phyloP scores from a whole-genome alignment of 106 monocot species.

The Platanthera zijinensis region DNA sequence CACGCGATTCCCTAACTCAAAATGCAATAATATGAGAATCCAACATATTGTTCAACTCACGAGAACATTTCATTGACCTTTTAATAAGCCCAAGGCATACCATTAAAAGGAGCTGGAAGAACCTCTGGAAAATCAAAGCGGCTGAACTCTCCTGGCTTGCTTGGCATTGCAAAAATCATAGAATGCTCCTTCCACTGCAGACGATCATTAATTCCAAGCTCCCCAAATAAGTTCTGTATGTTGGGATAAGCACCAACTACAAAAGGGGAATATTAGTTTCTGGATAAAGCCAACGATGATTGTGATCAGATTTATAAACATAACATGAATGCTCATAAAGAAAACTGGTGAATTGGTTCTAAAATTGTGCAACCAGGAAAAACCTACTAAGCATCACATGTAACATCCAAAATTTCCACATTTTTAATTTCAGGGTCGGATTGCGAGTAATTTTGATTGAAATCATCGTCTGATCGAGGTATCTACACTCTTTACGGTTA shows the following conservation, averaged over 20 bases:
- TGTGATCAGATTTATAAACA: not conserved
- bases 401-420: not conserved
- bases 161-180: conserved; percentile 98
- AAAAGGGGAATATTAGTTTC: conserved; percentile 7
- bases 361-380: not conserved
- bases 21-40: not conserved
- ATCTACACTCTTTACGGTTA: too few species aligned
- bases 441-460: too few species aligned
- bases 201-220: conserved; percentile 96
- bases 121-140: conserved; percentile 95
- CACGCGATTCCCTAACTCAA: not conserved
- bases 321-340: not conserved
- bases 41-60: not conserved
- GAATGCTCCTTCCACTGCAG: conserved; percentile 99
- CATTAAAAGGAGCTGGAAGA: conserved; percentile 93
- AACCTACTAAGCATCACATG: not conserved
- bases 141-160: conserved; percentile 95
- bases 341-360: not conserved
- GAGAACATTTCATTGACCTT: not conserved
- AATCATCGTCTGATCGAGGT: too few species aligned
- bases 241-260: conserved; percentile 99
- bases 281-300: not conserved
- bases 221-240: conserved; percentile 95
- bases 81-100: conserved; percentile 26
- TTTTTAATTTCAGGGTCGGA: too few species aligned